These are phyloP conservation scores for Aspergillus panamensis DNA, from an alignment of 495 filamentous ascomycete species.

Conservation along the genomic window DNA sequence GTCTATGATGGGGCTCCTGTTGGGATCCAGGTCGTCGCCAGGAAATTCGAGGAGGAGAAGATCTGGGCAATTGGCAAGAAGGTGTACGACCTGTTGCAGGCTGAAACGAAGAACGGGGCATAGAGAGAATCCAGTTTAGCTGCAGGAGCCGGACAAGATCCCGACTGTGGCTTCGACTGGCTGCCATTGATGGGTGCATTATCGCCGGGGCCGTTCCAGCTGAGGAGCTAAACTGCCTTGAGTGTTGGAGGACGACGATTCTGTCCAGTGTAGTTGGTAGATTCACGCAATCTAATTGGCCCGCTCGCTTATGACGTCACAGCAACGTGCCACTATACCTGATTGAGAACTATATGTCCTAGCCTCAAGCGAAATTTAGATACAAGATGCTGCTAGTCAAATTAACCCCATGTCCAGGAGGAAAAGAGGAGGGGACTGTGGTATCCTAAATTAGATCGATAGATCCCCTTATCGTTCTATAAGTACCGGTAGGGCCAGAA, in stretches of 20 bases:
- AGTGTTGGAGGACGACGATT: not conserved
- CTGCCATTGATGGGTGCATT: too few relatives aligned
- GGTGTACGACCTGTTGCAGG: not conserved
- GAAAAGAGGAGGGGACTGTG: not conserved
- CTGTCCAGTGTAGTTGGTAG: not conserved
- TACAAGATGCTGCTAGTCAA: not conserved
- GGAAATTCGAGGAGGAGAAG: not conserved
- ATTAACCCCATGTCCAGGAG: not conserved
- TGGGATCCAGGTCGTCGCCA: not conserved
- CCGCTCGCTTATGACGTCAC: slow-evolving; percentile 20
- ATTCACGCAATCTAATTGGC: slow-evolving; percentile 7
- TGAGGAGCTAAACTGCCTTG: not conserved
- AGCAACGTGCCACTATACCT: not conserved
- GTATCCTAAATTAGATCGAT: slow-evolving; percentile 2
- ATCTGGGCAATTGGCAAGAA: not conserved
- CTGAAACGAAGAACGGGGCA: not conserved
- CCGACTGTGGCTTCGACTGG: not conserved
- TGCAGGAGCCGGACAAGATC: not conserved
- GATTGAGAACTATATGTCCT: slow-evolving; percentile 6
- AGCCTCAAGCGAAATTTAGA: not conserved
- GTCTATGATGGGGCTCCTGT: not conserved
- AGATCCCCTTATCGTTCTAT: not conserved
- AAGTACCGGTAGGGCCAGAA: too few relatives aligned
- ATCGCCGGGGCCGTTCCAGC: not conserved
- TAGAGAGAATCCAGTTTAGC: not conserved